Percentiles rank a stretch among this genome's conserved stretches.
These are phyloP conservation scores for Saccharomyces paradoxus DNA, from an alignment of 805 yeast species.

Conservation along the genomic window DNA sequence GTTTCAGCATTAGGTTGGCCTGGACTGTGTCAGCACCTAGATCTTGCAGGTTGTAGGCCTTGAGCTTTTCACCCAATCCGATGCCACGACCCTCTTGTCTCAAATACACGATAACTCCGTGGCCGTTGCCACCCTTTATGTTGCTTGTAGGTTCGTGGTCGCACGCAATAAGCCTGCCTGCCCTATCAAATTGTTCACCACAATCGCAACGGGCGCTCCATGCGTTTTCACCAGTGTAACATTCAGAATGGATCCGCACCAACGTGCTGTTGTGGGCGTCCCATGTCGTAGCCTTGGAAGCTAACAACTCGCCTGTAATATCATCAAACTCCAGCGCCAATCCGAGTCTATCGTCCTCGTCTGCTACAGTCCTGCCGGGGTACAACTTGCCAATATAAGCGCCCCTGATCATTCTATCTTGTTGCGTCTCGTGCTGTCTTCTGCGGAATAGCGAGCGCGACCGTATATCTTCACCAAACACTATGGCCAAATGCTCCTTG, in stretches of 20 bases:
- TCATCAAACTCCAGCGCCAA: conserved; percentile 36
- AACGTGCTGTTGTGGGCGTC: conserved; percentile 37
- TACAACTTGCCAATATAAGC: conserved; percentile 85
- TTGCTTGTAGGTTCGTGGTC: conserved; percentile 22
- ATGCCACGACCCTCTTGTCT: conserved; percentile 99
- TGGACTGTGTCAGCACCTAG: conserved; percentile 97
- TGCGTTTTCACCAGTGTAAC: conserved; percentile 98
- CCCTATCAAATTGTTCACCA: conserved; percentile 98
- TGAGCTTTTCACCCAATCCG: conserved; percentile 94
- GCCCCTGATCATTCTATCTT: conserved; percentile 96
- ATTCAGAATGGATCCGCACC: conserved; percentile 91
- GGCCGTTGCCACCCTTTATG: conserved; percentile 55
- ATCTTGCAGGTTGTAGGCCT: conserved; percentile 94
- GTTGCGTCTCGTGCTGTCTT: conserved; percentile 68
- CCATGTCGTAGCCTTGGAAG: conserved; percentile 21
- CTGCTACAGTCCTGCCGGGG: conserved; percentile 78
- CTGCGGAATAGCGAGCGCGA: conserved; percentile 61
- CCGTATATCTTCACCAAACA: conserved; percentile 86
- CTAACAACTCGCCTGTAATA: conserved; percentile 29
- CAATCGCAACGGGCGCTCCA: conserved; percentile 99
- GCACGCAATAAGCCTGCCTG: conserved; percentile 72
- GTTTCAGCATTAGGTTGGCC: conserved; percentile 84
- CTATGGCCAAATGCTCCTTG: conserved; percentile 95
- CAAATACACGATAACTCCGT: conserved; percentile 89
- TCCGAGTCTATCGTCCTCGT: conserved; percentile 42